Percentiles rank a stretch among this genome's conserved stretches.
Evolutionary conservation across 768 basidiomycete genomes (phyloP).

Genomic region (Dendrothele bispora): DNA sequence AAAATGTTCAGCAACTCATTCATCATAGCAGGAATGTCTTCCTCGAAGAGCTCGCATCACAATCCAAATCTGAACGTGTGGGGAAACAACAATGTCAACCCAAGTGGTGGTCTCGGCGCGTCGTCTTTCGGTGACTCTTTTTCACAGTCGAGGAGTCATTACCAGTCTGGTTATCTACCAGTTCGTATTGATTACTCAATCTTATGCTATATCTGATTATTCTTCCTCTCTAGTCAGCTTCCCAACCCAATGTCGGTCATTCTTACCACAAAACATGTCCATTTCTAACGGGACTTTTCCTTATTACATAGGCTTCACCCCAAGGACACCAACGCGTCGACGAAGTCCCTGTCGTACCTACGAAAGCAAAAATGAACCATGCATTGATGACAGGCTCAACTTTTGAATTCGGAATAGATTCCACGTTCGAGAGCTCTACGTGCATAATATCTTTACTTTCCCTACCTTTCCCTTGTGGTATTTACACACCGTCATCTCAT

Average conservation of each 20-base stretch:
- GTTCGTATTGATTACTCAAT: too few species aligned
- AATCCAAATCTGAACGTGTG: slow-evolving; percentile 54
- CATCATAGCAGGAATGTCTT: slow-evolving; percentile 61
- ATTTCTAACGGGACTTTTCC: slow-evolving; percentile 2
- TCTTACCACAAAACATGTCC: not conserved
- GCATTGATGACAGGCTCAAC: slow-evolving; percentile 61
- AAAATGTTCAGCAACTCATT: slow-evolving; percentile 28
- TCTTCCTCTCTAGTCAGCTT: slow-evolving; percentile 42
- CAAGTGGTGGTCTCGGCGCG: slow-evolving; percentile 22
- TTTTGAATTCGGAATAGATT: slow-evolving; percentile 79
- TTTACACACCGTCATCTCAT: not conserved
- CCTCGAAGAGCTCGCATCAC: slow-evolving; percentile 45
- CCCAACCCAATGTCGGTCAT: slow-evolving; percentile 55
- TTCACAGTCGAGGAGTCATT: slow-evolving; percentile 72
- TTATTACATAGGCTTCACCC: slow-evolving; percentile 37
- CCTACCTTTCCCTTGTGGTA: not conserved
- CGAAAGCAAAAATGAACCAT: slow-evolving; percentile 80
- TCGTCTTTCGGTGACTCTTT: slow-evolving; percentile 50
- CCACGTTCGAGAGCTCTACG: slow-evolving; percentile 80
- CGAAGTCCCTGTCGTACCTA: slow-evolving; percentile 73
- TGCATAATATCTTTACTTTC: slow-evolving; percentile 14
- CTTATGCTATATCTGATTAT: slow-evolving; percentile 29
- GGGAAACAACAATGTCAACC: slow-evolving; percentile 42
- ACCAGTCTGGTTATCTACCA: slow-evolving; percentile 82
- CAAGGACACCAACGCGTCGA: slow-evolving; percentile 63